Conservation (phyloP, 163 green algal species). For the Scenedesmus sp. region DNA sequence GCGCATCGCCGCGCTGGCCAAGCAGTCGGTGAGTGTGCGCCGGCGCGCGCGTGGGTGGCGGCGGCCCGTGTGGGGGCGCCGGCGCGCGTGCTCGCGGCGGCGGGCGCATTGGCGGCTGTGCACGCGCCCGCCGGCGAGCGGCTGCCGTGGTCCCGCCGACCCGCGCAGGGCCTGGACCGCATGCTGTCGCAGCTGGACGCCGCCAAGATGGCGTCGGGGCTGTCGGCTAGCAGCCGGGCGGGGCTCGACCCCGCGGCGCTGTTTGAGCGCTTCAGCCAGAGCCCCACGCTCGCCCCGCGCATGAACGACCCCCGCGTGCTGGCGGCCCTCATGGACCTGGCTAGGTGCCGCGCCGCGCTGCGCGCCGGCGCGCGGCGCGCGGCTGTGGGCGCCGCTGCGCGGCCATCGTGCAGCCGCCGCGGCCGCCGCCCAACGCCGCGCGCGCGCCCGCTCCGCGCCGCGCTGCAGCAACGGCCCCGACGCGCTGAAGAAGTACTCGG, state of each 20-base stretch:
- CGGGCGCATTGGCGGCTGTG: no score
- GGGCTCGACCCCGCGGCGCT: slow-evolving; percentile 21
- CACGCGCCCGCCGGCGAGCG: no score
- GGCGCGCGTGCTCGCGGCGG: no score
- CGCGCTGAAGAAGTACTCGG: slow-evolving; percentile 38
- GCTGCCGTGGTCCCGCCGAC: no score
- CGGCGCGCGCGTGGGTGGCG: no score
- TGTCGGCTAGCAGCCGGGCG: background rate
- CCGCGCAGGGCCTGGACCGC: slow-evolving; percentile 15
- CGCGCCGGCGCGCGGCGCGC: background rate
- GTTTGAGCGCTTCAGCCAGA: slow-evolving; percentile 2
- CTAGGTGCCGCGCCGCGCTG: slow-evolving; percentile 5
- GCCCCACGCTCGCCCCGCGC: slow-evolving; percentile 5
- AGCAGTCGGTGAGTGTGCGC: slow-evolving; percentile 29
- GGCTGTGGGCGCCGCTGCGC: background rate
- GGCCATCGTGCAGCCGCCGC: background rate
- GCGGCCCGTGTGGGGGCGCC: no score
- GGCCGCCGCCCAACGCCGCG: background rate
- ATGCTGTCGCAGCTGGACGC: slow-evolving; percentile 14
- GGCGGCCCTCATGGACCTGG: slow-evolving; percentile 40
- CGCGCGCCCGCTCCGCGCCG: background rate
- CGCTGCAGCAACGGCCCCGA: slow-evolving; percentile 36
- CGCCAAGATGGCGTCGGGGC: background rate
- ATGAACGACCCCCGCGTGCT: slow-evolving; percentile 31
- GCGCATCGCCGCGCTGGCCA: slow-evolving; percentile 22